Base-by-base conservation (phyloP, 1,284 basidiomycete genomes). In the Sanghuangporus baumii region DNA sequence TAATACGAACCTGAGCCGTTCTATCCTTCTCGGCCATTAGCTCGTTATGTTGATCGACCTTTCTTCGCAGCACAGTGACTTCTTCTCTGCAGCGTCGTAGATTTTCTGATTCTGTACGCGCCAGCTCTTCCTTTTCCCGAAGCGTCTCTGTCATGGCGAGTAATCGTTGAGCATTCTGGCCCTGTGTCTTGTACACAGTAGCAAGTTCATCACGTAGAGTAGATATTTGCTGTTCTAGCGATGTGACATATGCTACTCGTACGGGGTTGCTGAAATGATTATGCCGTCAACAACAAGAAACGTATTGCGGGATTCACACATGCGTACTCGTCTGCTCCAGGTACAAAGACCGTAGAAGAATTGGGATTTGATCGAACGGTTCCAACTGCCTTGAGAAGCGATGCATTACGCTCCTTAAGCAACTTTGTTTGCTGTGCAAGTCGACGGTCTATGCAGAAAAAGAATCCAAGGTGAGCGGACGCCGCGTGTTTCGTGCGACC, bases 161-260 rank as follows among this genome's bases (percentile, higher is more conserved):
- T 12, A 96, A 81, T 46, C 93, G 83, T 73, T 98, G 96, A 1
- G 95, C 93, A 73, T 97, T 97, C 75, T 96, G 94, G 0, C 93
- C 92, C 72, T 98, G 96, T 0, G 94, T 93, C 74, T 97, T 96
- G 81, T 99, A 99, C 2, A 97, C 87, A 6, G 89, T 91, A 2
- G 94, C 91, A 48, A 98, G 80, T 73, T 98, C 96, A 69, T 93
- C 90, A 31, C 94, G 87, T 54, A 96, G 80, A 6, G 91, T 86
- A 2, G 93, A 91, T 72, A 98, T 92, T 73, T 98, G 95, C 2
- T 89, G 88, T 74, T 98, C 95, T 58, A 98, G 86, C 14, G 96
- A 96, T 1, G 88, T 79, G 69, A 96, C 88, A 73, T 97, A 94
- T 26, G 93, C 93, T 20, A 85, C 84, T 50, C 88, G 87, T 31